phyloP scores from a whole-genome alignment of 495 filamentous ascomycete genomes.

The Pyronema omphalodes region DNA sequence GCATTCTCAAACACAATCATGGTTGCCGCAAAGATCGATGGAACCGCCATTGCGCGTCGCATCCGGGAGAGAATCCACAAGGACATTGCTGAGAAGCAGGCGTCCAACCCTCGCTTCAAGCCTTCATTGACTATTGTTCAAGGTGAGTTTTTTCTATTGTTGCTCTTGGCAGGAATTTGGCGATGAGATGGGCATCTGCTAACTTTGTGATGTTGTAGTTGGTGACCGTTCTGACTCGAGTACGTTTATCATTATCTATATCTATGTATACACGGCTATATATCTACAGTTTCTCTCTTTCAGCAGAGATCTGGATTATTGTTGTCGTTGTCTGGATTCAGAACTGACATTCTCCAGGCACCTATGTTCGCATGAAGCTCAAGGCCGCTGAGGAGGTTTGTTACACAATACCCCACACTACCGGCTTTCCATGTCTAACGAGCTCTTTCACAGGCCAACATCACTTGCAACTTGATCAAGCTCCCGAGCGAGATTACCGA shows the following conservation, averaged over 20 bases:
- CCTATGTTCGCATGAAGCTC: conserved; percentile 98
- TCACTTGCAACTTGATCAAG: conserved; percentile 67
- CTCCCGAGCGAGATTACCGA: conserved; percentile 68
- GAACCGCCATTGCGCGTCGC: conserved; percentile 76
- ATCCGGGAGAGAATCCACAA: conserved; percentile 62
- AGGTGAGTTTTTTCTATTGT: conserved; percentile 31
- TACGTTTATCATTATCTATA: conserved; percentile 29
- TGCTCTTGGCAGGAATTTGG: conserved; percentile 1
- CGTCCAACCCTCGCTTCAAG: conserved; percentile 64
- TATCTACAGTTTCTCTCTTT: neutral
- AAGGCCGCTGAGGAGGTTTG: conserved; percentile 83
- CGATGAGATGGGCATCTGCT: conserved; percentile 8
- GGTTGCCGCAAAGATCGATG: conserved; percentile 84
- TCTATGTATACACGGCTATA: neutral
- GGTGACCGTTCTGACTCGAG: conserved; percentile 84
- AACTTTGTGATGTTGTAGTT: conserved; percentile 32
- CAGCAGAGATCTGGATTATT: neutral
- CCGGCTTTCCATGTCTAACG: neutral
- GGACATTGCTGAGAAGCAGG: conserved; percentile 66
- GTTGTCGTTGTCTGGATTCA: neutral
- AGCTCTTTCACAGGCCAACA: conserved; percentile 47
- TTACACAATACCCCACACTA: conserved; percentile 3
- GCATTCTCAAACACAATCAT: conserved; percentile 40
- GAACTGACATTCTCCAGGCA: conserved; percentile 36
- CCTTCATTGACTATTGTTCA: conserved; percentile 85